Base-by-base conservation (phyloP, 1,284 basidiomycete genomes). In the Puccinia polysora region DNA sequence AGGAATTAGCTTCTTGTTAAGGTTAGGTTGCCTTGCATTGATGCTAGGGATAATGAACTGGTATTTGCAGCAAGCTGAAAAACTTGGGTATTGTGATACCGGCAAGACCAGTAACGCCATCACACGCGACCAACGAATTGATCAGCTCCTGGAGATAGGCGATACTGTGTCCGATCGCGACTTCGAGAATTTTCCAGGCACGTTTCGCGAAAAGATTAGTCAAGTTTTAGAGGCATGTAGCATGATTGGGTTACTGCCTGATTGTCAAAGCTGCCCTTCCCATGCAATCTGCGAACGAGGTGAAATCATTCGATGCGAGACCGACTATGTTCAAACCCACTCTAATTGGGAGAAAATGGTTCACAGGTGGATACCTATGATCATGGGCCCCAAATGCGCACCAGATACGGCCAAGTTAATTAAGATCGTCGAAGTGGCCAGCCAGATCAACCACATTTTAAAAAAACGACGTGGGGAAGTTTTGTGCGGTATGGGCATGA, bases 201-300 rank as follows among this genome's bases (percentile, higher is more conserved):
- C 79, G 59, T 7, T 75, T 76, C 23, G 65, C 75, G 30, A 75
- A 78, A 28, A 47, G 80, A 77, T 75, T 76, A 78, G 70, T 69
- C 75, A 82, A 73, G 79, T 78, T 23, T 80, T 81, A 68, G 81
- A 80, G 72, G 78, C 82, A 14, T 86, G 86, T 78, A 83, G 87
- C 55, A 79, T 84, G 59, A 81, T 83, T 32, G 82, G 85, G 6
- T 75, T 88, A 36, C 65, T 86, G 45, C 85, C 86, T 20, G 77
- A 83, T n/a, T 97, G 93, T 81, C 87, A 89, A 2, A 85, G 87
- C 15, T 97, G 93, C 79, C 94, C 94, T 12, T 83, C 85, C 59
- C 89, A 92, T 79, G 94, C 87, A 2, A 82, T 82, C 20, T 97
- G 93, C 80, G 82, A 82, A 14, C 74, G 78, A 14, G 86, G 85